Evolutionary conservation across 2,329 filamentous ascomycete species (phyloP).

Genomic region (Bisporella sp.): DNA sequence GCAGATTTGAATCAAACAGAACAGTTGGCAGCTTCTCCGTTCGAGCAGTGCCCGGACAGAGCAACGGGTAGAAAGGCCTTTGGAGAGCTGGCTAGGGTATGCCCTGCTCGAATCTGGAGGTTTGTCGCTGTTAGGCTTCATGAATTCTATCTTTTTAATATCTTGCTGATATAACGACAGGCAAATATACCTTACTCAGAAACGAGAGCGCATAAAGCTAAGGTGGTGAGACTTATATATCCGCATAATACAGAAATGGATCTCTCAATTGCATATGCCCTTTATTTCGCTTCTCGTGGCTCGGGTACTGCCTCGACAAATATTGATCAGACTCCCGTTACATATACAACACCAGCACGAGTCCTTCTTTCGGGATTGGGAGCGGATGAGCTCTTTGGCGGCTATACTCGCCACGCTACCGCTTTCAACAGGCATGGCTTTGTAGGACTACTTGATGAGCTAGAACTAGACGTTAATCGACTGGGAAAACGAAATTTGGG

Average conservation of each 20-base stretch:
- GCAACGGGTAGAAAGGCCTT: slow-evolving; percentile 77
- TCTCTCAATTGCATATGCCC: slow-evolving; percentile 81
- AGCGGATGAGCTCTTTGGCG: slow-evolving; percentile 92
- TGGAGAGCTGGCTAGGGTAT: slow-evolving; percentile 63
- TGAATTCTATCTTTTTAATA: slow-evolving; percentile 2
- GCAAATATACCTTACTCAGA: slow-evolving; percentile 79
- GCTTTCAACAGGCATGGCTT: slow-evolving; percentile 68
- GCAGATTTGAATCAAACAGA: background rate
- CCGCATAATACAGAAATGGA: slow-evolving; percentile 99
- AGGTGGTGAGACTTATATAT: slow-evolving; percentile 71
- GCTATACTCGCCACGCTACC: slow-evolving; percentile 76
- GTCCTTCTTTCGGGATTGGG: slow-evolving; percentile 89
- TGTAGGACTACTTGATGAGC: slow-evolving; percentile 66
- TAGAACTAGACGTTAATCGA: slow-evolving; percentile 76
- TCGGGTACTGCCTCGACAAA: slow-evolving; percentile 26
- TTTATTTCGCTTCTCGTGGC: slow-evolving; percentile 94
- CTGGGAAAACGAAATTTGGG: slow-evolving; percentile 93
- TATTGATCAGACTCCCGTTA: slow-evolving; percentile 7
- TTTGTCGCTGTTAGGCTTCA: slow-evolving; percentile 59
- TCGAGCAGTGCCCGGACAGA: slow-evolving; percentile 84
- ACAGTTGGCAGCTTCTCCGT: slow-evolving; percentile 35
- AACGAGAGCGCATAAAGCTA: slow-evolving; percentile 58
- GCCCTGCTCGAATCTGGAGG: slow-evolving; percentile 68
- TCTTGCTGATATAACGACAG: slow-evolving; percentile 28
- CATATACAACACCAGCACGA: slow-evolving; percentile 64